These are phyloP conservation scores for Alternaria consortialis DNA, from an alignment of 2,329 filamentous ascomycete species.

Conservation along the genomic window DNA sequence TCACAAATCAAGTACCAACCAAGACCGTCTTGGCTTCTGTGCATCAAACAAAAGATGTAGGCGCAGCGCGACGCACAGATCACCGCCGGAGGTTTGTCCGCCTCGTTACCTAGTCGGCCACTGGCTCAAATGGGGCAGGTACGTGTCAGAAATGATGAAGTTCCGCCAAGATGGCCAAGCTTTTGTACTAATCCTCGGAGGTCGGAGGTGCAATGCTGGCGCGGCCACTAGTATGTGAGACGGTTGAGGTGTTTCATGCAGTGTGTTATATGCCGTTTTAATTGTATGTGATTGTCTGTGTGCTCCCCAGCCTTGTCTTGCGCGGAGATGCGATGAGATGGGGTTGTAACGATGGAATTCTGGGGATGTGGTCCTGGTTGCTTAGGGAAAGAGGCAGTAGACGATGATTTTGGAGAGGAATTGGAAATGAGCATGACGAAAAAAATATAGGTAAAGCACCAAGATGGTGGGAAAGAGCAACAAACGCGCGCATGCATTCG, in stretches of 20 bases:
- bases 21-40: conserved; percentile 1
- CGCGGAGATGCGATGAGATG: not conserved
- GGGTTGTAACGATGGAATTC: too few species aligned
- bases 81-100: not conserved
- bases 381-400: not conserved
- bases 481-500: conserved; percentile 32
- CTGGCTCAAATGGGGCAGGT: not conserved
- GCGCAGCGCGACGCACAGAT: not conserved
- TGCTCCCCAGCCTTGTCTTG: not conserved
- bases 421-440: not conserved
- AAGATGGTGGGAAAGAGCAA: conserved; percentile 26
- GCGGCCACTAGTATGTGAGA: conserved; percentile 7
- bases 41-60: not conserved
- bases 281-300: not conserved
- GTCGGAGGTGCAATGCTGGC: not conserved
- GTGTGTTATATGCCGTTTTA: not conserved
- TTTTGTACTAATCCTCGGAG: not conserved
- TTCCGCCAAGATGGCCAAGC: conserved; percentile 3
- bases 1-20: not conserved
- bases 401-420: not conserved
- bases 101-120: not conserved
- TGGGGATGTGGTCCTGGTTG: not conserved
- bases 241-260: conserved; percentile 17
- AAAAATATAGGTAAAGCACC: not conserved
- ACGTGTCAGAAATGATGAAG: conserved; percentile 2